A percentile compares a stretch with the other conserved stretches of the same genome.
Conservation (phyloP, 2,329 filamentous ascomycete genomes). For the Talaromyces sp. region DNA sequence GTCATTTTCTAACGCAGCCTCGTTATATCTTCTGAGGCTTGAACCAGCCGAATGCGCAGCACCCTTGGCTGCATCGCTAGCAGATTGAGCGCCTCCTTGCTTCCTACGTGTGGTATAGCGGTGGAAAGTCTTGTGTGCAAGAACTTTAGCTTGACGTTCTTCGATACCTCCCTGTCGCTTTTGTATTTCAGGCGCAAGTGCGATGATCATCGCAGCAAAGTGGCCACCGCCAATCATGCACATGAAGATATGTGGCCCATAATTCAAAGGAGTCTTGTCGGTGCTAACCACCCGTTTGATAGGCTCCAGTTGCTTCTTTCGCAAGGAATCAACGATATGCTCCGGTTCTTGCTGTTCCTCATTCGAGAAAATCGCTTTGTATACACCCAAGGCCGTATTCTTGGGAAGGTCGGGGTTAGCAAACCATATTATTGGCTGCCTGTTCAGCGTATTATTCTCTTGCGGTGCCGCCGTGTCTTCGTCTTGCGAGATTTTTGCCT, state of each 20-base stretch:
- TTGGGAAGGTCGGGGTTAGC: conserved; percentile 68
- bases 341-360: conserved; percentile 65
- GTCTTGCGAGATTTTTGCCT: conserved; percentile 25
- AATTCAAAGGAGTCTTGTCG: conserved; percentile 32
- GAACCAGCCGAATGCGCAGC: conserved; percentile 92
- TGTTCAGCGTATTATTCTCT: conserved; percentile 57
- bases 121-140: conserved; percentile 97
- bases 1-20: conserved; percentile 83
- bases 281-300: conserved; percentile 37
- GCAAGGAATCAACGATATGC: conserved; percentile 64
- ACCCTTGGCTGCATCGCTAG: conserved; percentile 91
- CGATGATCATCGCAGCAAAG: conserved; percentile 94
- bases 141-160: conserved; percentile 78
- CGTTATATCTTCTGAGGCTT: conserved; percentile 86
- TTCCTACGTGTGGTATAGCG: conserved; percentile 94
- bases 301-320: conserved; percentile 72
- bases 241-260: conserved; percentile 81
- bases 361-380: conserved; percentile 73
- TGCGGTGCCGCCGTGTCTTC: conserved; percentile 46
- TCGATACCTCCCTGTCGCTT: conserved; percentile 68
- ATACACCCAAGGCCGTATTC: conserved; percentile 80
- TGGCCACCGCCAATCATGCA: conserved; percentile 99
- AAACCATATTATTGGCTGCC: conserved; percentile 81
- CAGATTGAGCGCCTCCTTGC: conserved; percentile 90
- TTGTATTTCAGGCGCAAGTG: conserved; percentile 72